phyloP scores from a whole-genome alignment of 495 filamentous ascomycete genomes.

The Lasiosphaeriaceae sp. region DNA sequence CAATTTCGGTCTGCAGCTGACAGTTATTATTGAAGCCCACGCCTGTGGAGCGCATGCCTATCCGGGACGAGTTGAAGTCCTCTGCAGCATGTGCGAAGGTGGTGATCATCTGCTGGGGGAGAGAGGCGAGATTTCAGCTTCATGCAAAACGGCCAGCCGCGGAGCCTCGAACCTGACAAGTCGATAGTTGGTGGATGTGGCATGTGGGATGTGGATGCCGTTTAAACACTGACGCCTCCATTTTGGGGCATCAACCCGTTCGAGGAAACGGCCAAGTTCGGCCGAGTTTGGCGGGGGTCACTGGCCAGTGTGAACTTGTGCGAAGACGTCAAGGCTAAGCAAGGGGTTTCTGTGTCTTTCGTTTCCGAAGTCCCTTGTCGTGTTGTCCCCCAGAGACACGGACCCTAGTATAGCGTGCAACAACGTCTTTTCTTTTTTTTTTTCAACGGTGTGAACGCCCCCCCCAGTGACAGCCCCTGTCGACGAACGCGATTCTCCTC shows the following conservation, averaged over 20 bases:
- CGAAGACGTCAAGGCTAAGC: neutral
- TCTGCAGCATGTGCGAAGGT: conserved; percentile 12
- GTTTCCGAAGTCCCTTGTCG: conserved; percentile 8
- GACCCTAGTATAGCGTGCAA: conserved; percentile 10
- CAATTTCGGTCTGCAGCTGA: conserved; percentile 38
- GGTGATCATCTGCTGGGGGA: no score
- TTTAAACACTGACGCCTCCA: no score
- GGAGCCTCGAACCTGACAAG: neutral
- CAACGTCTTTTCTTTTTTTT: no score
- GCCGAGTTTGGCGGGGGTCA: neutral
- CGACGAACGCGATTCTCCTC: no score
- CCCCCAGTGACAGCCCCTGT: no score
- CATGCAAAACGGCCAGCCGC: neutral
- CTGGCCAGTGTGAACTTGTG: no score
- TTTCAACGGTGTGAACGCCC: no score
- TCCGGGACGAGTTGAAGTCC: conserved; percentile 11
- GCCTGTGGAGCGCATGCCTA: conserved; percentile 8
- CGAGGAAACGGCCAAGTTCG: no score
- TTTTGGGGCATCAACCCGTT: no score
- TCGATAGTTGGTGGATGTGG: neutral
- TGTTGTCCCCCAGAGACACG: conserved; percentile 5
- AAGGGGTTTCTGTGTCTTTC: conserved; percentile 2
- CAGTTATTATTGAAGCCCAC: conserved; percentile 22
- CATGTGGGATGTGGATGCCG: neutral
- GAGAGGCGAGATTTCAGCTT: neutral